Evolutionary conservation across 202 grass and related monocot genomes (phyloP).

Genomic region (Eragrostis tef): DNA sequence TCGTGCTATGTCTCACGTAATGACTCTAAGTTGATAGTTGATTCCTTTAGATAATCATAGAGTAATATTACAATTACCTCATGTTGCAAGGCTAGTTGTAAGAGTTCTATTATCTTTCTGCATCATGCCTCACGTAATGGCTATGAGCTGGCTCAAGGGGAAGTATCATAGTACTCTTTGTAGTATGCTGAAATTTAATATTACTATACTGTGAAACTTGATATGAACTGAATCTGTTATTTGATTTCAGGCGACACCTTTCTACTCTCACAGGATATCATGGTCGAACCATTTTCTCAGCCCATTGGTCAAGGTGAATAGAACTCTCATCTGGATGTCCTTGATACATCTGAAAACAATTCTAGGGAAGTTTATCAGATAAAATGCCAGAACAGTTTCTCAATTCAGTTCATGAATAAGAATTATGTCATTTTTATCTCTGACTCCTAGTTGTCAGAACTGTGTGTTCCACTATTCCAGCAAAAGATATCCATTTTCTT

Average conservation of each 20-base stretch:
- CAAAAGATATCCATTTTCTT: slow-evolving; percentile 1
- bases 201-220: too few species aligned
- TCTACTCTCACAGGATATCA: slow-evolving; percentile 92
- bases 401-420: neutral
- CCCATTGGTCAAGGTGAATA: slow-evolving; percentile 91
- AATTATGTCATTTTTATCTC: slow-evolving; percentile 3
- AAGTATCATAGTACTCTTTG: too few species aligned
- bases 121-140: neutral
- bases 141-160: too few species aligned
- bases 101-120: neutral
- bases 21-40: neutral
- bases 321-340: neutral
- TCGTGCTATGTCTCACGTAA: slow-evolving; percentile 10
- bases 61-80: neutral
- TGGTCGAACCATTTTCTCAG: slow-evolving; percentile 84
- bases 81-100: neutral
- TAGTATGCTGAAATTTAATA: too few species aligned
- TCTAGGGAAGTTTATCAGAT: slow-evolving; percentile 11
- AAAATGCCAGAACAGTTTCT: slow-evolving; percentile 13
- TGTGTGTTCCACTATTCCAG: neutral
- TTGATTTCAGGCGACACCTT: slow-evolving; percentile 77
- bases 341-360: slow-evolving; percentile 28
- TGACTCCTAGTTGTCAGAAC: neutral
- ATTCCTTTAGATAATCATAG: neutral
- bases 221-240: slow-evolving; percentile 33